A percentile compares a stretch with the other conserved stretches of the same genome.
phyloP scores from a whole-genome alignment of 805 yeast species.

The Schizosaccharomyces cryophilus region DNA sequence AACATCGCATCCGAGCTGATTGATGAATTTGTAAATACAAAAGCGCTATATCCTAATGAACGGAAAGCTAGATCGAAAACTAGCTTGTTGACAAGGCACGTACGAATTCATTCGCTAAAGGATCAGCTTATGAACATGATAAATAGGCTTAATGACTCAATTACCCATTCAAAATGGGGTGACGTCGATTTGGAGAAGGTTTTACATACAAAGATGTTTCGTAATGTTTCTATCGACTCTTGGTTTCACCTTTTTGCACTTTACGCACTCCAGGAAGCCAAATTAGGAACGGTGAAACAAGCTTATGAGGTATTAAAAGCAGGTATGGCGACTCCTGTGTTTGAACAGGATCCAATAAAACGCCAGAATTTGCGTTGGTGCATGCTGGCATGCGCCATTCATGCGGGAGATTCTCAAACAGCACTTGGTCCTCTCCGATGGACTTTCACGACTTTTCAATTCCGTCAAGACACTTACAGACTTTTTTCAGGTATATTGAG shows the following conservation, averaged over 20 bases:
- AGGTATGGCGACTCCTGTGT: constrained; percentile 58
- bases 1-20: constrained; percentile 61
- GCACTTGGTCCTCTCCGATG: constrained; percentile 35
- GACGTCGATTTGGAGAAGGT: constrained; percentile 15
- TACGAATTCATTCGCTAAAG: constrained; percentile 29
- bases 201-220: constrained; percentile 17
- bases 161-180: constrained; percentile 27
- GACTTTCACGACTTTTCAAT: constrained; percentile 14
- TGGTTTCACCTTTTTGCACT: constrained; percentile 79
- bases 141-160: constrained; percentile 12
- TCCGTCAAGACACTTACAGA: constrained; percentile 29
- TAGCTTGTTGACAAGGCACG: constrained; percentile 30
- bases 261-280: constrained; percentile 42
- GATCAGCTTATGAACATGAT: constrained; percentile 47
- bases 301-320: constrained; percentile 48
- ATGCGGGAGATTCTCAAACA: constrained; percentile 26
- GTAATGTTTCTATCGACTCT: constrained; percentile 50
- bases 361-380: not conserved
- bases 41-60: constrained; percentile 57
- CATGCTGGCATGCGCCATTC: constrained; percentile 27
- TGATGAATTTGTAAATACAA: constrained; percentile 55
- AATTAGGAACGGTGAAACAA: constrained; percentile 31
- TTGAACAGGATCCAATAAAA: constrained; percentile 26
- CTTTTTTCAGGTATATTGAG: constrained; percentile 41
- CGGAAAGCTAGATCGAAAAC: constrained; percentile 47